Conservation (phyloP, 2,329 filamentous ascomycete genomes). For the Arthrobotrys sphaeroides region DNA sequence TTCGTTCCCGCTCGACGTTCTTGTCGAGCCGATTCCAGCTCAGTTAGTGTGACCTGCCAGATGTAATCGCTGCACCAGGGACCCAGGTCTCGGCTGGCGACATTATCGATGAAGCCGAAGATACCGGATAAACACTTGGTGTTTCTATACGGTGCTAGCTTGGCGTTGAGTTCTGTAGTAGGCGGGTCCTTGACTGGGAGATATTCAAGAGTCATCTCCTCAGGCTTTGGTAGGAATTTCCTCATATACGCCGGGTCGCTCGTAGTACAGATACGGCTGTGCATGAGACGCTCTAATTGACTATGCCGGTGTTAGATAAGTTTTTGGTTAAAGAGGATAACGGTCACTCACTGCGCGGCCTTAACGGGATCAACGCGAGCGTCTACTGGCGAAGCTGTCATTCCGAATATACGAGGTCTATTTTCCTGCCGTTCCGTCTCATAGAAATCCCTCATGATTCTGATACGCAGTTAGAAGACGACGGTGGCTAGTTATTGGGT, state of each 20-base stretch:
- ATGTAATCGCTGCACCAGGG: slow-evolving; percentile 84
- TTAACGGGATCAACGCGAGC: slow-evolving; percentile 76
- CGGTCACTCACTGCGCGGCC: slow-evolving; percentile 67
- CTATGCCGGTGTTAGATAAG: not conserved
- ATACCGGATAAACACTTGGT: slow-evolving; percentile 61
- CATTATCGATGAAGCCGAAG: slow-evolving; percentile 55
- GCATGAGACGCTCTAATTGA: slow-evolving; percentile 63
- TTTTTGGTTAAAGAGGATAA: not conserved
- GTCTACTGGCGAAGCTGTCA: slow-evolving; percentile 96
- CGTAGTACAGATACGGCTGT: slow-evolving; percentile 84
- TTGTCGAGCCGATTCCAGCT: slow-evolving; percentile 71
- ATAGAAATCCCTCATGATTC: slow-evolving; percentile 90
- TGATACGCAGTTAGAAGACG: slow-evolving; percentile 57
- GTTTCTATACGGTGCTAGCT: slow-evolving; percentile 58
- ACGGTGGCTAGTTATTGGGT: not conserved
- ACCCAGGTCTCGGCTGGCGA: slow-evolving; percentile 67
- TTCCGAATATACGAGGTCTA: slow-evolving; percentile 84
- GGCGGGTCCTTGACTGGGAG: slow-evolving; percentile 67
- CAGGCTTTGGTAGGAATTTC: slow-evolving; percentile 69
- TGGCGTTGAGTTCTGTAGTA: slow-evolving; percentile 71
- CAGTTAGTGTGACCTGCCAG: slow-evolving; percentile 76
- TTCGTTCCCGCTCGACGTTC: slow-evolving; percentile 65
- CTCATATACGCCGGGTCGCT: slow-evolving; percentile 70
- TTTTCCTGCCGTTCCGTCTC: slow-evolving; percentile 63
- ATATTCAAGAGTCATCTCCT: slow-evolving; percentile 69